phyloP scores from a whole-genome alignment of 441 rosid species.

The Erodium texanum region DNA sequence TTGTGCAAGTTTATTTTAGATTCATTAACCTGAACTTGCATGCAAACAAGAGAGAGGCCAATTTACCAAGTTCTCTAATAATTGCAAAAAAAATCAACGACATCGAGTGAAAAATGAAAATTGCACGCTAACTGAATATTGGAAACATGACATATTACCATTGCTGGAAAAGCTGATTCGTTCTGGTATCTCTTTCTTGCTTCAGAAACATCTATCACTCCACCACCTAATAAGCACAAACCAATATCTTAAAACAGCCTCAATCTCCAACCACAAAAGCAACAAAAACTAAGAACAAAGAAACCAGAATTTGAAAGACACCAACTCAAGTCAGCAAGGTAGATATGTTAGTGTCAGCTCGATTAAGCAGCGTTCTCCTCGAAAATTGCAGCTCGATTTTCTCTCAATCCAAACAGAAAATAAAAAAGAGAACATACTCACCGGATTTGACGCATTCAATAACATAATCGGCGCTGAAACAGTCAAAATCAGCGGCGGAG shows the following conservation, averaged over 20 bases:
- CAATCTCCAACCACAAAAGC: not conserved
- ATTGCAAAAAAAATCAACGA: not conserved
- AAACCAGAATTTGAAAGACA: not conserved
- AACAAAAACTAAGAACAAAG: not conserved
- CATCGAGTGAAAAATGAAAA: not conserved
- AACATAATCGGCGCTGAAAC: constrained; percentile 67
- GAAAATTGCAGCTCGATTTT: constrained; percentile 3
- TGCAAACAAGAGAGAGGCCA: not conserved
- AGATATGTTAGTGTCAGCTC: not conserved
- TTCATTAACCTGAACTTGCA: not conserved
- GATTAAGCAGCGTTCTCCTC: not conserved
- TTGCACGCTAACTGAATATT: not conserved
- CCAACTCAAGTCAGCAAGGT: constrained; percentile 1
- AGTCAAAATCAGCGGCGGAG: constrained; percentile 51
- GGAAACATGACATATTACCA: constrained; percentile 30
- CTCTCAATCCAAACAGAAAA: constrained; percentile 13
- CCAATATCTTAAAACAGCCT: constrained; percentile 8
- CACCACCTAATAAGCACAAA: constrained; percentile 40
- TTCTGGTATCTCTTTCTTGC: constrained; percentile 40
- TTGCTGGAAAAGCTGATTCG: constrained; percentile 60
- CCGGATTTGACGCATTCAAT: constrained; percentile 65
- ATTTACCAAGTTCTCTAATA: not conserved
- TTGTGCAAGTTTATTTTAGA: not conserved
- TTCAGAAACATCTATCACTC: constrained; percentile 59
- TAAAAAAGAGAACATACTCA: constrained; percentile 12